Base-by-base conservation (phyloP, 83 land plant species). In the Thuja plicata region DNA sequence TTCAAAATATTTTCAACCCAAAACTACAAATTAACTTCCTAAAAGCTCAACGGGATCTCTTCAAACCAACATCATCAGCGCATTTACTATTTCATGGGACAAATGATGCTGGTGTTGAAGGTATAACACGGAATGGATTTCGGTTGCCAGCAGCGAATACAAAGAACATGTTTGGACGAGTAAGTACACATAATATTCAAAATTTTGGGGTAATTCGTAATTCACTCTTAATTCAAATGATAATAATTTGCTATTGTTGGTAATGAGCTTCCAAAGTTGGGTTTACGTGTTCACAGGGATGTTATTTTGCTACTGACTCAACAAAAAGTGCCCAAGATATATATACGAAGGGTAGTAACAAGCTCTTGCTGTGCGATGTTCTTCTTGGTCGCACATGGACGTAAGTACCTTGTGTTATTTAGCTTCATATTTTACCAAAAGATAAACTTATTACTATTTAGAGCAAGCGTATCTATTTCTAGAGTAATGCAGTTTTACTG, bases 221-320 rank as follows among this genome's bases (percentile, higher is more conserved):
- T 32, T 74, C 13, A 34, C 3, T 34, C 17, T 74, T 34, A 3
- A 74, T 10, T 30, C 3, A 74, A 34, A 74, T 74, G 78, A 34
- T 74, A 74, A 34, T 34, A 74, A 13, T 10, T 74, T 74, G 12
- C 16, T 34, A 2, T 10, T 32, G 37, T 74, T 74, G 78, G 34
- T 34, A 74, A 34, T 74, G 12, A 74, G 38, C 78, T 74, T 74
- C 16, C 38, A 12, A 41, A 3, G 24, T 78, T 17, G 82, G 15
- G 17, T 19, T 78, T 38, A 16, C 40, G 43, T 38, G 37, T 35
- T 78, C 40, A 5, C 52, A 87, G 88, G 88, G 88, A 24, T 70
- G 84, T 50, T 87, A 87, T 74, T 87, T 87, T 73, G 88, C 88
- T 16, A 87, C 88, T 8, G 88, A 87, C 54, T 73, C 88, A 40